Evolutionary conservation across 306 rosid genomes (phyloP).

Genomic region (Hylodesmum podocarpum): DNA sequence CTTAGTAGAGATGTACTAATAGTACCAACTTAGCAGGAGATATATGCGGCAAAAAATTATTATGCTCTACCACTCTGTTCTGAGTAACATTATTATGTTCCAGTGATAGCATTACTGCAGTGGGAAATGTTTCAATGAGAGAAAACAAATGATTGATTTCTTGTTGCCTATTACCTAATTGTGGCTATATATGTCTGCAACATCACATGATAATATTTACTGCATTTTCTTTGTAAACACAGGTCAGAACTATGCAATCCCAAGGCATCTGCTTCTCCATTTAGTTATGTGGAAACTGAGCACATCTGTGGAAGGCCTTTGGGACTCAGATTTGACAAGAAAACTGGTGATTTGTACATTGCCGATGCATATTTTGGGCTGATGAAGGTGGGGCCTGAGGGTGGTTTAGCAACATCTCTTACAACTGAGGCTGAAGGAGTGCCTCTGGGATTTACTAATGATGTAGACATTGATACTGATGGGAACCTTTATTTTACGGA

Average conservation of each 20-base stretch:
- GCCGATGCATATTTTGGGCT: slow-evolving; percentile 93
- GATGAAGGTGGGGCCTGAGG: slow-evolving; percentile 83
- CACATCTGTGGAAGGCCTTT: slow-evolving; percentile 93
- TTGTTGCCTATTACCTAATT: neutral
- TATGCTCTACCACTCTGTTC: neutral
- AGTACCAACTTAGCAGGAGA: neutral
- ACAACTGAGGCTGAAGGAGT: slow-evolving; percentile 79
- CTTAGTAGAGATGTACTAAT: too few relatives aligned
- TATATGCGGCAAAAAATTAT: neutral
- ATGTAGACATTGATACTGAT: slow-evolving; percentile 70
- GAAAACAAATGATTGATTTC: slow-evolving; percentile 1
- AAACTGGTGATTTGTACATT: slow-evolving; percentile 78
- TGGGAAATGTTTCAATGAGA: neutral
- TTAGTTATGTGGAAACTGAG: slow-evolving; percentile 64
- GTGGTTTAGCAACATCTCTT: slow-evolving; percentile 82
- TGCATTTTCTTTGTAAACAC: slow-evolving; percentile 31
- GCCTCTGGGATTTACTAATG: slow-evolving; percentile 73
- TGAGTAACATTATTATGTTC: neutral
- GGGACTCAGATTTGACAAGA: slow-evolving; percentile 89
- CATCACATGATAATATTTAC: neutral
- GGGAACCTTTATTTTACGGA: slow-evolving; percentile 82
- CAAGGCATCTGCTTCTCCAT: slow-evolving; percentile 49
- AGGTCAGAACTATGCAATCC: slow-evolving; percentile 79
- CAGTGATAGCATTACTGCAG: neutral
- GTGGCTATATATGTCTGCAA: neutral